phyloP scores from a whole-genome alignment of 805 yeast genomes.

The Pichia nakasei region DNA sequence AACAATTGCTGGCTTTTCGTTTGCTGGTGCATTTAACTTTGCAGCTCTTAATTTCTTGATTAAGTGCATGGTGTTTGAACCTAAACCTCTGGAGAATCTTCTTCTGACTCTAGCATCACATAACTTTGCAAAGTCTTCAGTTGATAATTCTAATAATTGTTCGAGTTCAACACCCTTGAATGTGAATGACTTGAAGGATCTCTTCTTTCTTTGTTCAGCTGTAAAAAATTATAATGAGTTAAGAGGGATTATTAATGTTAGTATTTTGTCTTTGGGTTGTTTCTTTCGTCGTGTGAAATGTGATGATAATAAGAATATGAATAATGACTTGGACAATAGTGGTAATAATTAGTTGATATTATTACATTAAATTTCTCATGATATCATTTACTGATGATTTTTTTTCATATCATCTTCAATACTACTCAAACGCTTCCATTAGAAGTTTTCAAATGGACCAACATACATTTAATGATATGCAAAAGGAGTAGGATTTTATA shows the following conservation, averaged over 20 bases:
- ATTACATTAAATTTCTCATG: no score
- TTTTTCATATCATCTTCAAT: no score
- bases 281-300: not conserved
- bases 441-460: no score
- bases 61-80: slow-evolving; percentile 90
- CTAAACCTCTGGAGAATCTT: slow-evolving; percentile 98
- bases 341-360: no score
- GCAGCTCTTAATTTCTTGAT: slow-evolving; percentile 97
- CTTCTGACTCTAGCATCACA: slow-evolving; percentile 99
- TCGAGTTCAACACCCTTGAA: slow-evolving; percentile 98
- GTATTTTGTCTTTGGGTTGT: slow-evolving; percentile 8
- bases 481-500: no score
- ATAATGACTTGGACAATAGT: no score
- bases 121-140: slow-evolving; percentile 94
- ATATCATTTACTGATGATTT: no score
- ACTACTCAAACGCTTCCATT: no score
- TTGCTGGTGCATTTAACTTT: slow-evolving; percentile 78
- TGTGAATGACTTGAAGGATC: slow-evolving; percentile 92
- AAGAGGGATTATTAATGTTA: slow-evolving; percentile 14
- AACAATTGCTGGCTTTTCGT: slow-evolving; percentile 96
- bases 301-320: no score
- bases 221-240: slow-evolving; percentile 18
- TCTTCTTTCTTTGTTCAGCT: slow-evolving; percentile 65
- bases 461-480: no score
- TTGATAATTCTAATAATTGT: slow-evolving; percentile 85